phyloP scores from a whole-genome alignment of 1,284 basidiomycete genomes.

The Hemileia vastatrix region DNA sequence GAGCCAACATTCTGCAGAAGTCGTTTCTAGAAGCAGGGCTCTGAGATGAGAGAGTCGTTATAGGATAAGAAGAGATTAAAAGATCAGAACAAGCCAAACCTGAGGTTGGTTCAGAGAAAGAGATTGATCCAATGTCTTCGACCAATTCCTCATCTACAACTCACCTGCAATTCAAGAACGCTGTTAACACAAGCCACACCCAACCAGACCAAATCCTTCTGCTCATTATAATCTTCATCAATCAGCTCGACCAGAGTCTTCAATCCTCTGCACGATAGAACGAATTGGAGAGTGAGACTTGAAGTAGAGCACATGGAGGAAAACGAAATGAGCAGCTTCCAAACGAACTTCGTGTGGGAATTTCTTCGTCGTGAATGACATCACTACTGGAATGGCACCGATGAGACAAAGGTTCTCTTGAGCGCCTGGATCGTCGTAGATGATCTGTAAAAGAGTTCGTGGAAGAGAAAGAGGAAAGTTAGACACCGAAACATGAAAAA shows the following conservation, averaged over 20 bases:
- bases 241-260: slow-evolving; percentile 39
- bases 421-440: slow-evolving; percentile 35
- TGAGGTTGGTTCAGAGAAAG: too few species aligned
- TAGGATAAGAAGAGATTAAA: neutral
- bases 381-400: slow-evolving; percentile 38
- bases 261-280: slow-evolving; percentile 35
- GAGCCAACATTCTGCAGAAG: slow-evolving; percentile 39
- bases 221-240: slow-evolving; percentile 38
- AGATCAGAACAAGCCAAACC: neutral
- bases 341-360: slow-evolving; percentile 35
- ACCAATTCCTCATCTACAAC: neutral
- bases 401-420: slow-evolving; percentile 38
- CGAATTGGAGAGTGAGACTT: slow-evolving; percentile 36
- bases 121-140: neutral
- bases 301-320: slow-evolving; percentile 38
- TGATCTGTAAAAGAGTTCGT: slow-evolving; percentile 24
- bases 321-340: slow-evolving; percentile 38
- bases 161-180: slow-evolving; percentile 34
- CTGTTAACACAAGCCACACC: slow-evolving; percentile 38
- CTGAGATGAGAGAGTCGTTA: neutral
- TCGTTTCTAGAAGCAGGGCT: slow-evolving; percentile 37
- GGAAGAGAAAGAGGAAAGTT: neutral
- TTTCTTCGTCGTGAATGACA: slow-evolving; percentile 36
- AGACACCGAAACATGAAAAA: neutral
- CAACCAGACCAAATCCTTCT: slow-evolving; percentile 37